These are phyloP conservation scores for Hypholoma sublateritium DNA, from an alignment of 768 basidiomycete species.

Conservation along the genomic window DNA sequence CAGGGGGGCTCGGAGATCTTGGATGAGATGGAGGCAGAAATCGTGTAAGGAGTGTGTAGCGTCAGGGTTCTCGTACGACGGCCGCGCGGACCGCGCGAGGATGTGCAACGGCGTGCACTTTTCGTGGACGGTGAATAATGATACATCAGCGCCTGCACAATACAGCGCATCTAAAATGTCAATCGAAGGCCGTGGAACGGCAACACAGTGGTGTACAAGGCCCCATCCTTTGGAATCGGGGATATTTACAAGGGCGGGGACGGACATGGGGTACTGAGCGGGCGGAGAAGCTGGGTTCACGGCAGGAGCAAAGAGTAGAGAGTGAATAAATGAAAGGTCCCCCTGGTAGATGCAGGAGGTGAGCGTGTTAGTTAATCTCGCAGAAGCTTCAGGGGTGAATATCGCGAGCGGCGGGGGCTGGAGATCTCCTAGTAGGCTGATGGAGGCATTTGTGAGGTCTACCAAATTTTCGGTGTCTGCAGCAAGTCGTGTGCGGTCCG, in stretches of 20 bases:
- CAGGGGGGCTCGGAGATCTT: slow-evolving; percentile 68
- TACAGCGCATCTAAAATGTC: slow-evolving; percentile 71
- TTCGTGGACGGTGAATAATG: slow-evolving; percentile 63
- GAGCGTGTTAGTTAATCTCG: slow-evolving; percentile 48
- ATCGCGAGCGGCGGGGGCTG: slow-evolving; percentile 39
- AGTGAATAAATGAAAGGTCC: slow-evolving; percentile 51
- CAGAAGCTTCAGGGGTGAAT: slow-evolving; percentile 41
- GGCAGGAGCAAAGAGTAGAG: slow-evolving; percentile 53
- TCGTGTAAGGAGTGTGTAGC: slow-evolving; percentile 44
- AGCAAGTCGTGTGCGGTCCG: slow-evolving; percentile 35
- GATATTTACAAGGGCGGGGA: slow-evolving; percentile 63
- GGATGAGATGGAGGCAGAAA: slow-evolving; percentile 67
- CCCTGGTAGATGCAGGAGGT: slow-evolving; percentile 51
- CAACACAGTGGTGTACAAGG: slow-evolving; percentile 68
- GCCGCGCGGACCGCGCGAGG: slow-evolving; percentile 44
- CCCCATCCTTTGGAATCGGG: slow-evolving; percentile 73
- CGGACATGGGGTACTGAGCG: slow-evolving; percentile 43
- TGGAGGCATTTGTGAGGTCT: slow-evolving; percentile 36
- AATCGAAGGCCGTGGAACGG: slow-evolving; percentile 52
- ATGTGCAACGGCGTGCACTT: slow-evolving; percentile 71
- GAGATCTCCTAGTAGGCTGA: slow-evolving; percentile 36
- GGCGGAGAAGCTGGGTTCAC: slow-evolving; percentile 36
- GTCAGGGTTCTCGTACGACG: slow-evolving; percentile 32
- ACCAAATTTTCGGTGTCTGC: slow-evolving; percentile 37
- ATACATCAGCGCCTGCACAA: slow-evolving; percentile 73